A percentile compares a stretch with the other conserved stretches of the same genome.
Conservation (phyloP, 768 basidiomycete species). For the Naganishia randhawae region DNA sequence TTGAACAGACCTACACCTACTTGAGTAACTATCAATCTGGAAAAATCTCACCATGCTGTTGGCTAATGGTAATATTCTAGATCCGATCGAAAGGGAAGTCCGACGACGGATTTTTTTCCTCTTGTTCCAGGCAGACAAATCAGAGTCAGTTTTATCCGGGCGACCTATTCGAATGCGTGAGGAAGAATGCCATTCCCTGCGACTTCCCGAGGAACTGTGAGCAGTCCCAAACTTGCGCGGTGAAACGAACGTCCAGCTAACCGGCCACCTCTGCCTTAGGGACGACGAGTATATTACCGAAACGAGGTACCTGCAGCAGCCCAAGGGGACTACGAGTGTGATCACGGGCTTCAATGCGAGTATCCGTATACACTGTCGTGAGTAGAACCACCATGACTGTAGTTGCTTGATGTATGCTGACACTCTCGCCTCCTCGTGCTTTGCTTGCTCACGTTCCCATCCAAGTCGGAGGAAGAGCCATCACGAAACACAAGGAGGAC, state of each 20-base stretch:
- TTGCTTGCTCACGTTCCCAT: too few species aligned
- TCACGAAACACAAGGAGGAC: constrained; percentile 38
- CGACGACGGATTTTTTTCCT: constrained; percentile 85
- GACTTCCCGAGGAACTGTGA: constrained; percentile 43
- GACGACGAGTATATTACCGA: constrained; percentile 66
- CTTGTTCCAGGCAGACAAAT: constrained; percentile 85
- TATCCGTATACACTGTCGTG: constrained; percentile 65
- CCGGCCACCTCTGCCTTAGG: constrained; percentile 43
- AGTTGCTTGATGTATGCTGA: not conserved
- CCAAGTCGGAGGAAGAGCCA: constrained; percentile 41
- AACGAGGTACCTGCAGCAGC: constrained; percentile 75
- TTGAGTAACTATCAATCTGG: constrained; percentile 15
- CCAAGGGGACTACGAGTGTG: constrained; percentile 77
- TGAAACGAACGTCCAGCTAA: not conserved
- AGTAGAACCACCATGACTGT: not conserved
- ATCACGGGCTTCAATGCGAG: constrained; percentile 83
- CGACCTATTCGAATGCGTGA: constrained; percentile 80
- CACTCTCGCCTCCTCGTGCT: not conserved
- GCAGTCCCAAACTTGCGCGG: constrained; percentile 32
- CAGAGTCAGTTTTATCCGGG: constrained; percentile 64
- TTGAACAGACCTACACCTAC: constrained; percentile 10
- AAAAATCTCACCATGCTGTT: not conserved
- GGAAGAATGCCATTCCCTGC: constrained; percentile 65
- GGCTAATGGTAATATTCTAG: constrained; percentile 61
- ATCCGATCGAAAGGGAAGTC: constrained; percentile 80